phyloP scores from a whole-genome alignment of 2,329 filamentous ascomycete species.

The Trichophyton rubrum region DNA sequence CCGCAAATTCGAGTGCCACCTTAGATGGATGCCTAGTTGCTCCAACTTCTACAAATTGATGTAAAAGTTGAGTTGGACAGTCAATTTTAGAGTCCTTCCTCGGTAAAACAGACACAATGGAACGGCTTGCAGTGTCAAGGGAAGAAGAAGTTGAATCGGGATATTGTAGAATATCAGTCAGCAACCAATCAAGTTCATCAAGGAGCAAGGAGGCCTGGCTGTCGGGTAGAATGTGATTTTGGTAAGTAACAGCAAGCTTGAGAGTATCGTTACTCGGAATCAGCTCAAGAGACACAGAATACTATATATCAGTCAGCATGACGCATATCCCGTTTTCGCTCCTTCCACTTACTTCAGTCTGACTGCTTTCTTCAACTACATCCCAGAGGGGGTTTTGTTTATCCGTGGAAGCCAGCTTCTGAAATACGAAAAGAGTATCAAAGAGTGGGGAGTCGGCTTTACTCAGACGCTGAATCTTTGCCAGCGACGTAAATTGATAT shows the following conservation, averaged over 20 bases:
- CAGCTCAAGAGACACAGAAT: constrained; percentile 68
- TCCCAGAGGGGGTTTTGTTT: constrained; percentile 41
- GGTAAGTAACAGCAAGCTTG: constrained; percentile 53
- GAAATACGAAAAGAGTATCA: constrained; percentile 75
- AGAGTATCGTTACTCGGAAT: constrained; percentile 45
- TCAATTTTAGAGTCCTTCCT: constrained; percentile 46
- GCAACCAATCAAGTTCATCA: constrained; percentile 55
- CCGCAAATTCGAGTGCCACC: constrained; percentile 63
- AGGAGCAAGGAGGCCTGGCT: constrained; percentile 58
- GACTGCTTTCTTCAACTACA: constrained; percentile 52
- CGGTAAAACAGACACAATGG: constrained; percentile 51
- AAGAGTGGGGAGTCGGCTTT: constrained; percentile 56
- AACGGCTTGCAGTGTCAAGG: constrained; percentile 21
- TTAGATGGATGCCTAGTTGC: constrained; percentile 45
- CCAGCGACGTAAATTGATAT: constrained; percentile 59
- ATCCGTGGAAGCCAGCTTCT: constrained; percentile 40
- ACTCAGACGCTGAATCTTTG: constrained; percentile 59
- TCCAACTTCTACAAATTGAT: constrained; percentile 63
- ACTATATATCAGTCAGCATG: constrained; percentile 31
- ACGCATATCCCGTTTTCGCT: background rate
- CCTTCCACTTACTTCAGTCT: constrained; percentile 43
- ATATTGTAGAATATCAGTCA: constrained; percentile 47
- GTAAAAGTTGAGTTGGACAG: constrained; percentile 50
- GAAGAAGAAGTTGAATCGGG: constrained; percentile 32
- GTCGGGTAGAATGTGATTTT: constrained; percentile 50